phyloP scores from a whole-genome alignment of 805 yeast species.

The Saturnispora zaruensis region DNA sequence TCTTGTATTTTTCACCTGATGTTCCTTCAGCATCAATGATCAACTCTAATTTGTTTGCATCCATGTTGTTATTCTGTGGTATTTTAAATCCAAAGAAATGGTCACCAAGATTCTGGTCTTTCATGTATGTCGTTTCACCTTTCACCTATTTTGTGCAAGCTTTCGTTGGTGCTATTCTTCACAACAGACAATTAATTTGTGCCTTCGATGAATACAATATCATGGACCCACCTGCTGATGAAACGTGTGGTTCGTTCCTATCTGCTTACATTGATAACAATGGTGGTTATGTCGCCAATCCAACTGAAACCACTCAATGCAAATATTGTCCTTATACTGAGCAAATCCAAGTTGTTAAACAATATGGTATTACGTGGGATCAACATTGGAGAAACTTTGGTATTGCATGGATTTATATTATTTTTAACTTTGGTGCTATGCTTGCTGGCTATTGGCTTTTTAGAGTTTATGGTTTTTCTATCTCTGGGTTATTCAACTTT shows the following conservation, averaged over 20 bases:
- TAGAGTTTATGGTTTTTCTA: constrained; percentile 31
- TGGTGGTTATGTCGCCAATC: constrained; percentile 51
- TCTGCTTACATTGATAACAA: constrained; percentile 31
- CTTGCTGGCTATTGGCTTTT: constrained; percentile 29
- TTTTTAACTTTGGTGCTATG: constrained; percentile 42
- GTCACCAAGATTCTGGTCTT: constrained; percentile 77
- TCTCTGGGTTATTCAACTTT: constrained; percentile 26
- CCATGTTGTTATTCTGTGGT: constrained; percentile 59
- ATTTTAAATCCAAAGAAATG: constrained; percentile 47
- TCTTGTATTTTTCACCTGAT: constrained; percentile 52
- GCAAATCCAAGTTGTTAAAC: constrained; percentile 38
- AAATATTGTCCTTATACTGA: constrained; percentile 38
- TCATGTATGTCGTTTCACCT: constrained; percentile 67
- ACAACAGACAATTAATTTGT: constrained; percentile 44
- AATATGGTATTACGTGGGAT: constrained; percentile 35
- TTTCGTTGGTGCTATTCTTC: constrained; percentile 41
- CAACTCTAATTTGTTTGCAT: constrained; percentile 46
- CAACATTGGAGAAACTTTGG: constrained; percentile 64
- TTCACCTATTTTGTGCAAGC: constrained; percentile 62
- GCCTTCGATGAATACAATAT: constrained; percentile 37
- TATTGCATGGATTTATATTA: constrained; percentile 46
- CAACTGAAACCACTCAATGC: constrained; percentile 39
- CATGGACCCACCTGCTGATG: constrained; percentile 52
- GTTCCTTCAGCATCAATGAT: constrained; percentile 59
- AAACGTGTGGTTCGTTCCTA: constrained; percentile 53